Base-by-base conservation (phyloP, 441 rosid species). In the Eruca vesicaria region DNA sequence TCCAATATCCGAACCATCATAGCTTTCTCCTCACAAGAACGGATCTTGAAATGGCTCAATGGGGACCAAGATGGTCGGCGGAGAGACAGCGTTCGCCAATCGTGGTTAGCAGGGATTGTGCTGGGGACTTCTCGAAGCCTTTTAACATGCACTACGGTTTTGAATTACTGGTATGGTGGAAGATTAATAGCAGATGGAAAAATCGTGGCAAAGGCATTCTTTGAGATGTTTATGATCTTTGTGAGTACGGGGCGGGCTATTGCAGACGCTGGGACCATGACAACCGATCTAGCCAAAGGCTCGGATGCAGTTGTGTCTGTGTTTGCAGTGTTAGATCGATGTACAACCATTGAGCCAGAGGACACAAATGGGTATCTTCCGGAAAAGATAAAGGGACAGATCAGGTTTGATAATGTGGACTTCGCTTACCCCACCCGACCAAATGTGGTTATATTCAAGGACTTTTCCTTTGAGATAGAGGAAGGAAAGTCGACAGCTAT, bases 261-360 rank as follows among this genome's bases (percentile, higher is more conserved):
- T 1, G 88, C 95, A 0, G 88, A 89, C 16, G 93, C 97, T 0
- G 97, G 90, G 52, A 83, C 89, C 75, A 90, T 87, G 97, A 90
- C 97, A 0, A 77, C 92, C 0, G 95, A 90, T 52, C 45, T 88
- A n/a, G 86, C 90, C 45, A 85, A 84, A 58, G 89, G 91, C 20
- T 59, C 90, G 0, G 77, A 86, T 23, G 75, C 91, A 1, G 77
- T 88, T 16, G 82, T 66, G 9, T 82, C 88, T 0, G 84, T 92
- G 5, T 92, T 92, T 11, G 82, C 86, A 0, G 73, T 88, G 5
- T 21, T 91, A 64, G 95, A 91, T 53, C 78, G 93, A 0, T 38
- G 43, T 28, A 86, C 97, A 4, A 73, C 28, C 62, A 92, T 88
- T 14, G 85, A 89, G 28, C 92, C 95, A 0, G 87, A 84, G 2